Conservation (phyloP, 352 stramenopile genomes). For the Globisporangium irregulare region DNA sequence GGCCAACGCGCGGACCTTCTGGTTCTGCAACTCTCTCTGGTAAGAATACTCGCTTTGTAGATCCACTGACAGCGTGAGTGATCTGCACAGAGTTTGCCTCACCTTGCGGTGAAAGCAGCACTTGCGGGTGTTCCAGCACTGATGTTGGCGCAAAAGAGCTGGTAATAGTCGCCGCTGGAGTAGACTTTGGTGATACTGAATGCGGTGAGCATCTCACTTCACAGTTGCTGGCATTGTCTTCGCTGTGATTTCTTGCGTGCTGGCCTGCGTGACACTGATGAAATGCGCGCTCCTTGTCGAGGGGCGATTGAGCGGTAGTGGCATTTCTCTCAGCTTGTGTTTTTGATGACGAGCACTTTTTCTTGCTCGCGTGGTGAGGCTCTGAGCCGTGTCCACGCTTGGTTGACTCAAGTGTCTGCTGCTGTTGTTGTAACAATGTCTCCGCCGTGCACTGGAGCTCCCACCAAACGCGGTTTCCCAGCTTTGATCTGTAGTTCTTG, state of each 20-base stretch:
- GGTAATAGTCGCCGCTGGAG: too few relatives aligned
- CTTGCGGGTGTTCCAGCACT: background rate
- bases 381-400: background rate
- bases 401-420: background rate
- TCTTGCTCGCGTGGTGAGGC: background rate
- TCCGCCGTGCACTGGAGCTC: constrained; percentile 54
- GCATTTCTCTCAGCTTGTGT: background rate
- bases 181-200: background rate
- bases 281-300: background rate
- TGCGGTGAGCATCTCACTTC: background rate
- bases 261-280: too few relatives aligned
- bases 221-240: background rate
- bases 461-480: constrained; percentile 63
- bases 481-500: constrained; percentile 39
- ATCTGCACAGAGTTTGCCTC: background rate
- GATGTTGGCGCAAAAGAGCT: background rate
- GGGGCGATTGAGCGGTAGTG: background rate
- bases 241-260: background rate
- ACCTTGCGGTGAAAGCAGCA: background rate
- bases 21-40: background rate
- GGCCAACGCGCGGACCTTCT: background rate
- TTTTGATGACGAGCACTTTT: background rate
- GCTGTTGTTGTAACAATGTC: constrained; percentile 25
- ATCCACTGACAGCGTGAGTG: background rate
- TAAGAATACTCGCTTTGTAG: background rate